phyloP scores from a whole-genome alignment of 2,329 filamentous ascomycete species.

The Basipetospora chlamydospora region DNA sequence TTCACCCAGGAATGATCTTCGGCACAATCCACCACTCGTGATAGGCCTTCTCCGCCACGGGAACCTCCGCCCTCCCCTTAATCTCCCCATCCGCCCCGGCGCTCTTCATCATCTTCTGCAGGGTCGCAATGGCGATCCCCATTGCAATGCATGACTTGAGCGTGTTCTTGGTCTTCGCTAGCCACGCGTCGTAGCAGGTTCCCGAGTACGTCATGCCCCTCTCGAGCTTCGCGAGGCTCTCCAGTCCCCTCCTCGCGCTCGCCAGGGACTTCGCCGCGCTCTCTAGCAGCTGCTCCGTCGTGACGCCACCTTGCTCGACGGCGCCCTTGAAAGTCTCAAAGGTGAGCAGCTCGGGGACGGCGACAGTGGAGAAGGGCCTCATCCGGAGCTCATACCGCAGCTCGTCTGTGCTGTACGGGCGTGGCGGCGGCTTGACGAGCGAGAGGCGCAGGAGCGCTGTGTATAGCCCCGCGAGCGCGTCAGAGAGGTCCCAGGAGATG shows the following conservation, averaged over 20 bases:
- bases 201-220: constrained; percentile 38
- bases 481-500: constrained; percentile 42
- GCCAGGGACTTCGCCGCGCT: constrained; percentile 30
- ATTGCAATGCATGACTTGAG: constrained; percentile 59
- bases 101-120: constrained; percentile 40
- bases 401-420: constrained; percentile 52
- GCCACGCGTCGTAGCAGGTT: constrained; percentile 48
- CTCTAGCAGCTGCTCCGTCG: constrained; percentile 25
- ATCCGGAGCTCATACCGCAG: constrained; percentile 73
- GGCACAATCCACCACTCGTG: constrained; percentile 54
- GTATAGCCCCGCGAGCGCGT: constrained; percentile 48
- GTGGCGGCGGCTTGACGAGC: constrained; percentile 32
- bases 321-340: constrained; percentile 43
- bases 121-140: constrained; percentile 45
- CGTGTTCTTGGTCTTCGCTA: constrained; percentile 40
- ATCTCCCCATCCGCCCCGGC: constrained; percentile 15
- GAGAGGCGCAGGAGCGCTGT: constrained; percentile 45
- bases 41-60: constrained; percentile 36
- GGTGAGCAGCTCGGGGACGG: constrained; percentile 50
- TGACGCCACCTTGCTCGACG: constrained; percentile 23
- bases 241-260: constrained; percentile 39
- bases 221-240: constrained; percentile 37
- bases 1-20: constrained; percentile 18
- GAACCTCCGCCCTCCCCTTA: constrained; percentile 35
- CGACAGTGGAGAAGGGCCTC: constrained; percentile 62